These are phyloP conservation scores for Ceratocystis alfenasii DNA, from an alignment of 2,329 filamentous ascomycete species.

Conservation along the genomic window DNA sequence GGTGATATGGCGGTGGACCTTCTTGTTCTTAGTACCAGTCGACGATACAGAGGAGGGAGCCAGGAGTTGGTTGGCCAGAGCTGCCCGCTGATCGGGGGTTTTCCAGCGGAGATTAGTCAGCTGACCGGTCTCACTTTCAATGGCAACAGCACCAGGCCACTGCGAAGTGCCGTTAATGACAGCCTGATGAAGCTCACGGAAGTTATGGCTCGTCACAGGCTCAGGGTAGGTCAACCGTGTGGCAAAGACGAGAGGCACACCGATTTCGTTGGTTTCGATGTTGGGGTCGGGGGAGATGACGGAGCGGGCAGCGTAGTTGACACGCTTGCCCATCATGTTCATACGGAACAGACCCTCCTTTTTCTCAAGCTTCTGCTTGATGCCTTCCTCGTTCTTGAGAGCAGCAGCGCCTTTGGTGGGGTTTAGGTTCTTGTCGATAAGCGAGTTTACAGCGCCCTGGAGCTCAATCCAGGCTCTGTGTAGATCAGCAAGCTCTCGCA, in stretches of 20 bases:
- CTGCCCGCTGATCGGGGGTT: slow-evolving; percentile 73
- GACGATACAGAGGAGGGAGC: slow-evolving; percentile 66
- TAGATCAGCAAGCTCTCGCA: slow-evolving; percentile 58
- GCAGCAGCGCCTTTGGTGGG: slow-evolving; percentile 67
- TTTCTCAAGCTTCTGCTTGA: slow-evolving; percentile 96
- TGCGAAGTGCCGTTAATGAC: slow-evolving; percentile 89
- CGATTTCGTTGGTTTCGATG: slow-evolving; percentile 97
- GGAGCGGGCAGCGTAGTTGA: slow-evolving; percentile 93
- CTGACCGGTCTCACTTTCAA: slow-evolving; percentile 91
- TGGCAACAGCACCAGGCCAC: slow-evolving; percentile 87
- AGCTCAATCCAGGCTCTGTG: slow-evolving; percentile 72
- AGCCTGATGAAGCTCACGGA: slow-evolving; percentile 86
- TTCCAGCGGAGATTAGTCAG: slow-evolving; percentile 80
- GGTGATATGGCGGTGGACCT: slow-evolving; percentile 88
- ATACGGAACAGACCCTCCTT: slow-evolving; percentile 97
- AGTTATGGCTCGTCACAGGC: slow-evolving; percentile 94
- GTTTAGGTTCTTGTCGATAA: slow-evolving; percentile 83
- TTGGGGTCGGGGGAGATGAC: slow-evolving; percentile 98
- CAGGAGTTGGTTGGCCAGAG: slow-evolving; percentile 83
- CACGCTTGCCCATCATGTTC: slow-evolving; percentile 99
- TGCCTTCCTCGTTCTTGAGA: slow-evolving; percentile 74
- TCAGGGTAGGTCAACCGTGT: slow-evolving; percentile 94
- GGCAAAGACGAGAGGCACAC: slow-evolving; percentile 94
- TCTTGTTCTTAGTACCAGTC: slow-evolving; percentile 76
- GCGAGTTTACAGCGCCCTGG: slow-evolving; percentile 81